Base-by-base conservation (phyloP, 2,329 filamentous ascomycete genomes). In the Claviceps quebecensis region DNA sequence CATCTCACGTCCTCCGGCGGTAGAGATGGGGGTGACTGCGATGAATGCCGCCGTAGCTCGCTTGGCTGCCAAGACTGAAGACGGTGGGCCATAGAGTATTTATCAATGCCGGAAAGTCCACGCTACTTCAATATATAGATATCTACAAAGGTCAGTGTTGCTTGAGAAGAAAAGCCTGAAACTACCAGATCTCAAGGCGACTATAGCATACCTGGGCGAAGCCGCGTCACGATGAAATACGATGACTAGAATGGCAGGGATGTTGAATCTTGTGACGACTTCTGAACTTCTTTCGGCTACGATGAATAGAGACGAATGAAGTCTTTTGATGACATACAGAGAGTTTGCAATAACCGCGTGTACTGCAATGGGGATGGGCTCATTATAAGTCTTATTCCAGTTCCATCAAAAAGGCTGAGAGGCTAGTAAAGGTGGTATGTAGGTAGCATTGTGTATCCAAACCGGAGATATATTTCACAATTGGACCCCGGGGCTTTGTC, bases 1-100 rank as follows among this genome's bases (percentile, higher is more conserved):
- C 86, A 93, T 70, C 84, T 90, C 58, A 81, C 72, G 62, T 88
- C 84, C 60, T 89, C 85, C 65, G 86, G 81, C 44, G 84, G 84
- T 55, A 84, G 84, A 58, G 84, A 88, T 36, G 84, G 84, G 51
- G 84, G 84, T 49, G 81, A 77, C 61, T 81, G 78, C 47, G 79
- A 78, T 50, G 67, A 60, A 59, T 77, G 75, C 55, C 68, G 65
- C 48, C 59, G 56, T 40, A 57, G 56, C 23, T 53, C 51, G 37
- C 53, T 47, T 26, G 55, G 52, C n/a, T 51, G 50, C 4, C 45
- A 46, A 29, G 55, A 45, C 54, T 61, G 58, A 22, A 60, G 59
- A 58, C 64, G 60, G 57, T 64, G 58, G 64, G 62, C 63, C 57
- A 45, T 50, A 7, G 47, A 60, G 51, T 60, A 58, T 49, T 57